Conservation (phyloP, 306 rosid species). For the Malus orientalis region DNA sequence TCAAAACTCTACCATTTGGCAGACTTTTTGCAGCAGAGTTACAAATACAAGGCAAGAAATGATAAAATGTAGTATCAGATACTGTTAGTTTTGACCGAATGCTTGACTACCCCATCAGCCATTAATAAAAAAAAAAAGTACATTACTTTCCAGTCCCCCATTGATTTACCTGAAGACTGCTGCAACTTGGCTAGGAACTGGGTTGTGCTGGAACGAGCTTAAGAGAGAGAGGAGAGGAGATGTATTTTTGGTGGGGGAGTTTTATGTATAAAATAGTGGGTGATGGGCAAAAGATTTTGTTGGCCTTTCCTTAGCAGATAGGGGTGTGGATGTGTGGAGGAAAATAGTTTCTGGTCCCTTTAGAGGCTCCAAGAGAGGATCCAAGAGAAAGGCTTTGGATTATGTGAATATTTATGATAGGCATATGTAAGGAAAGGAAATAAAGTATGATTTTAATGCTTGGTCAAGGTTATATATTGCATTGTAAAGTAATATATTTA, state of each 20-base stretch:
- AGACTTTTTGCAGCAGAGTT: not conserved
- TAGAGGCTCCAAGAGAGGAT: slow-evolving; percentile 1
- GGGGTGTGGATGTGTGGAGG: slow-evolving; percentile 67
- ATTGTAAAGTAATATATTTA: too few relatives aligned
- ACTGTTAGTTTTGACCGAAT: not conserved
- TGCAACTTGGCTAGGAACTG: slow-evolving; percentile 28
- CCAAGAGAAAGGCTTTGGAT: slow-evolving; percentile 17
- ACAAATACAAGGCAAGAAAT: not conserved
- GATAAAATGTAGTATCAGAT: not conserved
- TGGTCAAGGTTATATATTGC: too few relatives aligned
- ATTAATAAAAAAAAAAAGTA: not conserved
- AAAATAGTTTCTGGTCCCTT: slow-evolving; percentile 47
- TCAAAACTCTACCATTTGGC: not conserved
- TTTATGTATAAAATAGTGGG: slow-evolving; percentile 23
- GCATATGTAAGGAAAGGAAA: not conserved
- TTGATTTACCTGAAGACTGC: slow-evolving; percentile 36
- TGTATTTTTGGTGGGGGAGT: not conserved
- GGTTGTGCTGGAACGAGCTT: slow-evolving; percentile 6
- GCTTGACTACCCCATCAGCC: not conserved
- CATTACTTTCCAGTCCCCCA: not conserved
- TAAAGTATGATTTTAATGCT: too few relatives aligned
- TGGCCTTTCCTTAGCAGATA: slow-evolving; percentile 73
- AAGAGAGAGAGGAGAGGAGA: not conserved
- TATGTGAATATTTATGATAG: not conserved
- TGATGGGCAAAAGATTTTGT: slow-evolving; percentile 20